Base-by-base conservation (phyloP, 2,329 filamentous ascomycete species). In the Raffaelea arxii region DNA sequence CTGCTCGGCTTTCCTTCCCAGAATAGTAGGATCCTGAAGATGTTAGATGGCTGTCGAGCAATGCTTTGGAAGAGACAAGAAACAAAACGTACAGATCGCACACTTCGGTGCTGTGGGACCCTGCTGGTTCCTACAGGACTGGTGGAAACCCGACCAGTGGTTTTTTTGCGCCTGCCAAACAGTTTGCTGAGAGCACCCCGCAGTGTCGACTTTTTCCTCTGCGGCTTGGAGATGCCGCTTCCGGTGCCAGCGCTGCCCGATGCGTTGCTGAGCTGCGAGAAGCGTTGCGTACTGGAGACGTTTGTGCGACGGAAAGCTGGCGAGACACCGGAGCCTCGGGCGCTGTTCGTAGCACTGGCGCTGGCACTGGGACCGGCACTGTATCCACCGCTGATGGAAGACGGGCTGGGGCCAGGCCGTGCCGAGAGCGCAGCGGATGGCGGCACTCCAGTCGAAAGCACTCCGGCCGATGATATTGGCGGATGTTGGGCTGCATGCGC, bases 131-230 rank as follows among this genome's bases (percentile, higher is more conserved):
- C 54, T 23, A 53, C 9, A 30, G 21, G 21, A 54, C 53, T 36
- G 7, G 32, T 12, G 16, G 58, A 62, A 11, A 53, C 49, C 40
- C 62, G 59, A 46, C 62, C 64, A 14, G 56, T 60, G 36, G 54
- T 58, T 61, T 74, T 78, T 61, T 74, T 76, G 51, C 70, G 77
- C 49, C 75, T 71, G 14, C 76, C 73, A 58, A 83, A 80, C 10
- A 83, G 60, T 51, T 68, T 76, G 42, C 74, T 71, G 40, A 82
- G 58, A 0, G 76, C 75, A 18, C 68, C 67, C 44, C 72, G 73
- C 43, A 83, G 59, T 0, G 72, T 74, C 1, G 77, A 80, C 57
- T 75, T 79, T 53, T 79, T 80, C 49, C 75, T 63, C 44, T 71
- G 67, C 2, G 74, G 73, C 22, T 56, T 46, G 11, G 39, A 24